A percentile compares a stretch with the other conserved stretches of the same genome.
Evolutionary conservation across 2,329 filamentous ascomycete genomes (phyloP).

Genomic region (Ophiostoma piceae): DNA sequence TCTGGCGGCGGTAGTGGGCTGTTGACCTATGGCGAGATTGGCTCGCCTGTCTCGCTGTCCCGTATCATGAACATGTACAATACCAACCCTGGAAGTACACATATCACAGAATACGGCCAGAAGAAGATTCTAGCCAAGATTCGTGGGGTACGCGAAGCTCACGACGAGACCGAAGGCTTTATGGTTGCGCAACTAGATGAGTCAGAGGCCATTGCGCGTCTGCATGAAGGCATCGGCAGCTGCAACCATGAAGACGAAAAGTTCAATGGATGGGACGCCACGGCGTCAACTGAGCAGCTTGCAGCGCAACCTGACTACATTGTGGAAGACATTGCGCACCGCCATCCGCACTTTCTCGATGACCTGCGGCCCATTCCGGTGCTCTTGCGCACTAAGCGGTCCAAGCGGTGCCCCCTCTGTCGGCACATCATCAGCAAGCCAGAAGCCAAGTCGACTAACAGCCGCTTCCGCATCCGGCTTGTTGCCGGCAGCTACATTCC

Average conservation of each 20-base stretch:
- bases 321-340: slow-evolving; percentile 43
- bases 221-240: slow-evolving; percentile 36
- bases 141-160: slow-evolving; percentile 75
- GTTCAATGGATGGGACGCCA: slow-evolving; percentile 57
- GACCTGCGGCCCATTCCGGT: slow-evolving; percentile 77
- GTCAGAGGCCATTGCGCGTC: slow-evolving; percentile 52
- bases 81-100: slow-evolving; percentile 12
- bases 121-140: slow-evolving; percentile 64
- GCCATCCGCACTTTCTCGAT: slow-evolving; percentile 57
- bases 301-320: slow-evolving; percentile 39
- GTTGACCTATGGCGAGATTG: slow-evolving; percentile 45
- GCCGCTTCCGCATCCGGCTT: slow-evolving; percentile 86
- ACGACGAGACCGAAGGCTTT: slow-evolving; percentile 65
- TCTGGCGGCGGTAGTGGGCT: slow-evolving; percentile 47
- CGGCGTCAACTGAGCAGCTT: slow-evolving; percentile 48
- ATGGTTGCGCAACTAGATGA: slow-evolving; percentile 59
- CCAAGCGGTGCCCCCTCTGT: slow-evolving; percentile 87
- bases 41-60: slow-evolving; percentile 74
- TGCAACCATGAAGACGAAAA: neutral
- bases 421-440: slow-evolving; percentile 94
- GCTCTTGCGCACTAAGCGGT: slow-evolving; percentile 82
- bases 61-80: slow-evolving; percentile 92
- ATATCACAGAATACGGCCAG: slow-evolving; percentile 32
- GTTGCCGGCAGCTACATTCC: slow-evolving; percentile 87
- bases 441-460: slow-evolving; percentile 82